Evolutionary conservation across 257 asterid species (phyloP).

Genomic region (Striga asiatica): DNA sequence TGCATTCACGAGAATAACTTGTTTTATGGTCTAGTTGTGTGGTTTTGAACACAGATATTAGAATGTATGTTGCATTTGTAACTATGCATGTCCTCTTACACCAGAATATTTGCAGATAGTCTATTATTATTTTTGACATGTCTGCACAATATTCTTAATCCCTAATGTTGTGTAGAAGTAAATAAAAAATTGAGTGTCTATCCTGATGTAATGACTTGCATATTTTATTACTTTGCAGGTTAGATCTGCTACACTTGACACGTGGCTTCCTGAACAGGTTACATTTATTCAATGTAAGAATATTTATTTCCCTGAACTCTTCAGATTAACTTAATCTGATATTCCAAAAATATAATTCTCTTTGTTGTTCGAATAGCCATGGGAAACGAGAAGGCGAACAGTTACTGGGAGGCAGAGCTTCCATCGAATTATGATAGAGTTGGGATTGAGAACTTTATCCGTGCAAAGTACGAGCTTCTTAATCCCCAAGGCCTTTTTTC

Average conservation of each 20-base stretch:
- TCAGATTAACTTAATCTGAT: slow-evolving; percentile 1
- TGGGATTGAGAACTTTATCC: slow-evolving; percentile 75
- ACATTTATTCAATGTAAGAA: slow-evolving; percentile 58
- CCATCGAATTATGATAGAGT: slow-evolving; percentile 76
- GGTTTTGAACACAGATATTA: background rate
- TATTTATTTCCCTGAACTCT: background rate
- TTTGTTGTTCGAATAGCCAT: slow-evolving; percentile 30
- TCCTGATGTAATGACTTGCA: background rate
- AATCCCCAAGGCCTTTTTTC: background rate
- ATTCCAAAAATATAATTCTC: background rate
- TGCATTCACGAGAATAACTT: background rate
- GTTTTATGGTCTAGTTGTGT: background rate
- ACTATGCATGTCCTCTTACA: too few species aligned
- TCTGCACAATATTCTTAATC: background rate
- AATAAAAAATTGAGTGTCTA: background rate
- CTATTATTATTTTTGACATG: background rate
- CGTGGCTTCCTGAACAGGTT: slow-evolving; percentile 88
- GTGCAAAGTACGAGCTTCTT: slow-evolving; percentile 52
- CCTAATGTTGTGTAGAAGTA: background rate
- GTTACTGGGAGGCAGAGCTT: slow-evolving; percentile 73
- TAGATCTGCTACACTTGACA: slow-evolving; percentile 77
- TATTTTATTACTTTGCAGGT: slow-evolving; percentile 33
- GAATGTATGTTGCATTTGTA: background rate
- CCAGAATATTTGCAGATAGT: background rate
- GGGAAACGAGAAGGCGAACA: slow-evolving; percentile 73